These are phyloP conservation scores for Trametes elegans DNA, from an alignment of 768 basidiomycete species.

Conservation along the genomic window DNA sequence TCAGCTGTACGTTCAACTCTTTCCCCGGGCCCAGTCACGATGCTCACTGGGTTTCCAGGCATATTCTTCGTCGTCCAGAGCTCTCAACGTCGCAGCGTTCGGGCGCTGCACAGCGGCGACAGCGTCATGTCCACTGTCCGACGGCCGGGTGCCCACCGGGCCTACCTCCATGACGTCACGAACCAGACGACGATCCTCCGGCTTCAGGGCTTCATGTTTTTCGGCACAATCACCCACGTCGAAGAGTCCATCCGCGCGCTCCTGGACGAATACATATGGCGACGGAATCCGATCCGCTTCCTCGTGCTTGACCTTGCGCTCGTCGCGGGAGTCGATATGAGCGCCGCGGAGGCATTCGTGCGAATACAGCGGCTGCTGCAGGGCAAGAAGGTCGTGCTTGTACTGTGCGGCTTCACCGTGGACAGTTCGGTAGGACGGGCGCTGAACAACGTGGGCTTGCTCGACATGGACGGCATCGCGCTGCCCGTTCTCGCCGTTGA, in stretches of 20 bases:
- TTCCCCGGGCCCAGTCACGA: not conserved
- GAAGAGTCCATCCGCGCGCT: slow-evolving; percentile 82
- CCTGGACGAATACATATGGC: slow-evolving; percentile 70
- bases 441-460: slow-evolving; percentile 73
- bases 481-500: slow-evolving; percentile 59
- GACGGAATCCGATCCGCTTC: slow-evolving; percentile 78
- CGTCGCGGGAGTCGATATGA: slow-evolving; percentile 91
- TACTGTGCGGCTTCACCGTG: slow-evolving; percentile 78
- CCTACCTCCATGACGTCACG: slow-evolving; percentile 90
- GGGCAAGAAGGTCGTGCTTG: slow-evolving; percentile 75
- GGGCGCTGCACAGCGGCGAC: slow-evolving; percentile 79
- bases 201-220: slow-evolving; percentile 89
- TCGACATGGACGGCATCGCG: slow-evolving; percentile 77
- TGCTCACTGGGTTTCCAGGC: slow-evolving; percentile 39
- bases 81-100: slow-evolving; percentile 81
- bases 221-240: slow-evolving; percentile 88
- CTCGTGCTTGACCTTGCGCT: slow-evolving; percentile 85
- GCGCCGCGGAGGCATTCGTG: slow-evolving; percentile 92
- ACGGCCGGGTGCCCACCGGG: slow-evolving; percentile 81
- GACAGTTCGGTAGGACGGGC: slow-evolving; percentile 70
- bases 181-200: slow-evolving; percentile 87
- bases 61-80: slow-evolving; percentile 98
- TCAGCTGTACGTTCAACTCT: slow-evolving; percentile 63
- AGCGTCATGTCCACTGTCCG: slow-evolving; percentile 89
- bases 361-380: slow-evolving; percentile 81